These are phyloP conservation scores for Aspergillus brasiliensis DNA, from an alignment of 2,329 filamentous ascomycete genomes.

Conservation along the genomic window DNA sequence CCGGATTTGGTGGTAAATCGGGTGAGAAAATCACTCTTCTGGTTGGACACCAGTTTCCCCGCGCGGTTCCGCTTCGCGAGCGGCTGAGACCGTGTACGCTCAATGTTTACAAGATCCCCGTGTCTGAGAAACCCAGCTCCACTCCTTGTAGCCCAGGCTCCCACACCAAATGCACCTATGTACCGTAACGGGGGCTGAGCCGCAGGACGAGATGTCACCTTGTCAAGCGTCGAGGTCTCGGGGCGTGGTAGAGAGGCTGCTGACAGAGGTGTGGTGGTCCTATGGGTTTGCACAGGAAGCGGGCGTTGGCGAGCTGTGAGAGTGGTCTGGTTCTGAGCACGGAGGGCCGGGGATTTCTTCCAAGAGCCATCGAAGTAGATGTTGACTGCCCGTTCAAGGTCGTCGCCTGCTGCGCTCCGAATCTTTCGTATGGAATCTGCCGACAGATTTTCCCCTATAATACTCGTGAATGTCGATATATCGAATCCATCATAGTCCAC, in stretches of 20 bases:
- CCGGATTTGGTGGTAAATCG: constrained; percentile 81
- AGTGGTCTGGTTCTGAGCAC: constrained; percentile 13
- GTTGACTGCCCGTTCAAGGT: constrained; percentile 64
- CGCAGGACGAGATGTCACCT: constrained; percentile 17
- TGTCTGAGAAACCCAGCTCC: constrained; percentile 74
- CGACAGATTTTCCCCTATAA: constrained; percentile 58
- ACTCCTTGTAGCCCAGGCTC: constrained; percentile 88
- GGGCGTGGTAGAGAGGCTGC: neutral
- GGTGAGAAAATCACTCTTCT: constrained; percentile 81
- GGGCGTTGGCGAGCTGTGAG: constrained; percentile 14
- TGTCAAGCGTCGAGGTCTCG: constrained; percentile 5
- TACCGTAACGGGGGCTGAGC: constrained; percentile 65
- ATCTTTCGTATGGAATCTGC: constrained; percentile 50
- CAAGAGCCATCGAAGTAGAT: constrained; percentile 67
- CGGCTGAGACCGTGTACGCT: constrained; percentile 75
- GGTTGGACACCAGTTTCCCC: constrained; percentile 52
- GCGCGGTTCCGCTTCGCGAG: constrained; percentile 52
- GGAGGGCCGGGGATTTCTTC: constrained; percentile 41
- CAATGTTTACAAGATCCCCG: constrained; percentile 81
- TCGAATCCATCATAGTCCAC: constrained; percentile 51
- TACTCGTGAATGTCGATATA: constrained; percentile 55
- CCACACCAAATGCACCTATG: constrained; percentile 87
- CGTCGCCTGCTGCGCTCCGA: constrained; percentile 51
- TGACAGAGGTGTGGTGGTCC: neutral
- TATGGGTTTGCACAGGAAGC: constrained; percentile 7